Base-by-base conservation (phyloP, 2,329 filamentous ascomycete species). In the Diaporthe citri region DNA sequence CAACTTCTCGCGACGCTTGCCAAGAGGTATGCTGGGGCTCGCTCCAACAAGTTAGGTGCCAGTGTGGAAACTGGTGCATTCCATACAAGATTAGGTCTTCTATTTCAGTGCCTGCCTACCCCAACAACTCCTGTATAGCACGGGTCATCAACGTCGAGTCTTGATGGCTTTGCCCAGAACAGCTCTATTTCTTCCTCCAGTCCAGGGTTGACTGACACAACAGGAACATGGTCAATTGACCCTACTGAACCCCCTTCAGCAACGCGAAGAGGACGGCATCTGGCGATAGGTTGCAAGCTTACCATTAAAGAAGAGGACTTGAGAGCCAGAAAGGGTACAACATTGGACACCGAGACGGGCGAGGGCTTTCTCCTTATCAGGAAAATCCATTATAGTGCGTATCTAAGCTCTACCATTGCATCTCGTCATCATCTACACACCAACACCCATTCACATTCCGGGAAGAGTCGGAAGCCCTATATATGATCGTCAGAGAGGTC, bases 391-490 rank as follows among this genome's bases (percentile, higher is more conserved):
- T 22, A 2, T 22, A 22, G 7, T 9, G n/a, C 4, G 10, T 12
- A 31, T 62, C 39, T 46, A 31, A n/a, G 12, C 17, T 64, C 10
- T 64, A 13, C 25, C 41, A 12, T 22, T 34, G 20, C 17, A 0
- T 7, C 4, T 62, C 7, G 25, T 31, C 9, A 5, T n/a, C 10
- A 39, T 59, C 22, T 13, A n/a, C 56, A 39, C 3, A 0, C 4
- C 8, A 48, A 7, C 12, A 5, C 22, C 4, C 6, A 20, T 25
- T 39, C 9, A 69, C 48, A 52, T 41, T 22, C 48, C 64, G 5
- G 64, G 64, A 28, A 69, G 48, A 28, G 34, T 15, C 25, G 51
- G 13, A 41, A 69, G 64, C 64, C 64, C 64, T 69, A 28, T 4
- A 20, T 22, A 52, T 2, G 5, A 41, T 55, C 1, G 34, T 67